Conservation (phyloP, 129 eudicot genomes). For the Logfia minima region DNA sequence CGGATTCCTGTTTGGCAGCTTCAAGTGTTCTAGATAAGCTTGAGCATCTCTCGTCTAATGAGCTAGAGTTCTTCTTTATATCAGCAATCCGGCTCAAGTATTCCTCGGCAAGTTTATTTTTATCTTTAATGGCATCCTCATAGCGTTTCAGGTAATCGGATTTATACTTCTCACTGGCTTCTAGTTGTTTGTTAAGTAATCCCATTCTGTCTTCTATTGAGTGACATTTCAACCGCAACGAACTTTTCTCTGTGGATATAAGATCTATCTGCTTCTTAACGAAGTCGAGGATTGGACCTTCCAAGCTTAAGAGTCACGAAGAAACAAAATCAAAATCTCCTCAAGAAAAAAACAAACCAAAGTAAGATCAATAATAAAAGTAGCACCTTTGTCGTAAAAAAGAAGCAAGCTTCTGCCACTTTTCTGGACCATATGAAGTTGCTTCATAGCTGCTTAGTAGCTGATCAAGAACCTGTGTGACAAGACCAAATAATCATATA, state of each 20-base stretch:
- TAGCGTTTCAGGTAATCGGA: conserved; percentile 86
- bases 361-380: not conserved
- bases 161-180: conserved; percentile 84
- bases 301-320: conserved; percentile 56
- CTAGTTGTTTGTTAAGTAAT: conserved; percentile 80
- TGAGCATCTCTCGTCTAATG: conserved; percentile 78
- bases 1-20: conserved; percentile 61
- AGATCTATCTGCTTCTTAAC: conserved; percentile 83
- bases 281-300: conserved; percentile 88
- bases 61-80: conserved; percentile 61
- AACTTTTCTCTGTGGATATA: conserved; percentile 66
- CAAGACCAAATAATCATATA: conserved; percentile 5
- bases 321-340: conserved; percentile 1
- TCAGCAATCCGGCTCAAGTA: conserved; percentile 61
- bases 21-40: conserved; percentile 62
- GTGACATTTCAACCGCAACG: conserved; percentile 72
- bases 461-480: conserved; percentile 71
- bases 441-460: conserved; percentile 74
- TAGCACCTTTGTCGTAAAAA: conserved; percentile 81
- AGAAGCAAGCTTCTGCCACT: conserved; percentile 64
- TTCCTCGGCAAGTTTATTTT: conserved; percentile 76
- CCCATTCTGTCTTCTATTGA: conserved; percentile 80
- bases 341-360: not conserved
- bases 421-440: conserved; percentile 88
- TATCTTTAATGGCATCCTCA: conserved; percentile 87